phyloP scores from a whole-genome alignment of 2,329 filamentous ascomycete genomes.

The Helotiales sp. region DNA sequence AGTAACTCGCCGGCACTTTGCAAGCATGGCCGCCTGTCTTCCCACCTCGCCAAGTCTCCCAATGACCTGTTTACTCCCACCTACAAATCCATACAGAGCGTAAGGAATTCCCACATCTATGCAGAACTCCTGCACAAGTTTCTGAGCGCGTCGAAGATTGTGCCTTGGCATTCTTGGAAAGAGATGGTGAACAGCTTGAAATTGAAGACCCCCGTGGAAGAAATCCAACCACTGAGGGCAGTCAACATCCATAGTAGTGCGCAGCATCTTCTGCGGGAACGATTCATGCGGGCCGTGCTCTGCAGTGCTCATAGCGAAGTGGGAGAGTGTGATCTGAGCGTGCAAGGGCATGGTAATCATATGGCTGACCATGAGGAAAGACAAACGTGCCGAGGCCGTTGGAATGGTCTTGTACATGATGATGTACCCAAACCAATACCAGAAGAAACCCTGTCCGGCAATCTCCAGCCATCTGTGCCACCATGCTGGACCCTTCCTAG shows the following conservation, averaged over 20 bases:
- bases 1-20: slow-evolving; percentile 68
- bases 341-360: slow-evolving; percentile 82
- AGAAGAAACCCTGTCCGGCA: slow-evolving; percentile 78
- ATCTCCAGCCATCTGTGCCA: slow-evolving; percentile 87
- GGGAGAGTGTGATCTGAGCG: slow-evolving; percentile 87
- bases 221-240: slow-evolving; percentile 89
- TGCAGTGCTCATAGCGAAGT: slow-evolving; percentile 92
- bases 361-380: slow-evolving; percentile 81
- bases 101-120: slow-evolving; percentile 83
- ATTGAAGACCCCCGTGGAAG: slow-evolving; percentile 86
- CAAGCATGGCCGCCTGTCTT: slow-evolving; percentile 76
- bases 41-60: slow-evolving; percentile 77
- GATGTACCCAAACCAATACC: slow-evolving; percentile 85
- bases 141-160: slow-evolving; percentile 77
- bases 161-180: slow-evolving; percentile 85
- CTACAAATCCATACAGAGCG: slow-evolving; percentile 81
- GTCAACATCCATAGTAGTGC: slow-evolving; percentile 93
- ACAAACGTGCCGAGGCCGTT: slow-evolving; percentile 68
- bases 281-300: slow-evolving; percentile 84
- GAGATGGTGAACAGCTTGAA: slow-evolving; percentile 86
- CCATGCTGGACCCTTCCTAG: slow-evolving; percentile 75
- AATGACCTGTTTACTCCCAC: slow-evolving; percentile 83
- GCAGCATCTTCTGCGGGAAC: slow-evolving; percentile 87
- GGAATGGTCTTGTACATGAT: slow-evolving; percentile 76
- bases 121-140: slow-evolving; percentile 80